Evolutionary conservation across 164 flowering plant species (phyloP).

Genomic region (Buxus sempervirens): DNA sequence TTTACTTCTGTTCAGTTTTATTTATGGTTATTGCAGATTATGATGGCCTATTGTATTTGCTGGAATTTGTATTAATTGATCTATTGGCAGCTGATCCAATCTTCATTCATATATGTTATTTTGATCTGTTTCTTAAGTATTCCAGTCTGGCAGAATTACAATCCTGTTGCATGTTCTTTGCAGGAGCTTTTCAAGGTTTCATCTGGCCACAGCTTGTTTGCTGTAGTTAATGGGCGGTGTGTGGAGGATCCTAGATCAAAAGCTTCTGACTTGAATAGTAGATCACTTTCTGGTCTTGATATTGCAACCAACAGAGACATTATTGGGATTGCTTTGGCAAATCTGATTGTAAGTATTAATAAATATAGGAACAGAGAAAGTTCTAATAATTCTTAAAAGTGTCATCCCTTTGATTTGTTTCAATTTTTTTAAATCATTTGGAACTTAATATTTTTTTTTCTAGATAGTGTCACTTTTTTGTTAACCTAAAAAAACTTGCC

Average conservation of each 20-base stretch:
- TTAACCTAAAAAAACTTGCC: too few species aligned
- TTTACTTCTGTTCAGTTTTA: not conserved
- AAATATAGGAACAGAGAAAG: too few species aligned
- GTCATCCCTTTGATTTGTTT: too few species aligned
- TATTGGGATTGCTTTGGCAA: slow-evolving; percentile 69
- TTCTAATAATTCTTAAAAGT: too few species aligned
- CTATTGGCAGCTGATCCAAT: too few species aligned
- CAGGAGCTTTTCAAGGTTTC: slow-evolving; percentile 66
- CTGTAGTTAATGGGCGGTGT: slow-evolving; percentile 61
- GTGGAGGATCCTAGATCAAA: slow-evolving; percentile 64
- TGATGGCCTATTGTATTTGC: not conserved
- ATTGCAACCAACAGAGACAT: slow-evolving; percentile 64
- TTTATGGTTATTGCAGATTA: not conserved
- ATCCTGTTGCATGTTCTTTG: slow-evolving; percentile 1
- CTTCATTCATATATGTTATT: too few species aligned
- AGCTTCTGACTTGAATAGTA: slow-evolving; percentile 62
- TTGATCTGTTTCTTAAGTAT: too few species aligned
- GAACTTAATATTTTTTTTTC: too few species aligned
- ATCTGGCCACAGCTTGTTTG: slow-evolving; percentile 60
- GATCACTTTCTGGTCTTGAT: slow-evolving; percentile 54
- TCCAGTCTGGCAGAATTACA: not conserved
- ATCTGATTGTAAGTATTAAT: slow-evolving; percentile 51
- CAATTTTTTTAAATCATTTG: too few species aligned
- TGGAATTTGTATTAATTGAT: too few species aligned
- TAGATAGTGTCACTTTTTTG: too few species aligned